A percentile compares a stretch with the other conserved stretches of the same genome.
Evolutionary conservation across 2,329 filamentous ascomycete species (phyloP).

Genomic region (Stagonosporopsis chrysanthemi): DNA sequence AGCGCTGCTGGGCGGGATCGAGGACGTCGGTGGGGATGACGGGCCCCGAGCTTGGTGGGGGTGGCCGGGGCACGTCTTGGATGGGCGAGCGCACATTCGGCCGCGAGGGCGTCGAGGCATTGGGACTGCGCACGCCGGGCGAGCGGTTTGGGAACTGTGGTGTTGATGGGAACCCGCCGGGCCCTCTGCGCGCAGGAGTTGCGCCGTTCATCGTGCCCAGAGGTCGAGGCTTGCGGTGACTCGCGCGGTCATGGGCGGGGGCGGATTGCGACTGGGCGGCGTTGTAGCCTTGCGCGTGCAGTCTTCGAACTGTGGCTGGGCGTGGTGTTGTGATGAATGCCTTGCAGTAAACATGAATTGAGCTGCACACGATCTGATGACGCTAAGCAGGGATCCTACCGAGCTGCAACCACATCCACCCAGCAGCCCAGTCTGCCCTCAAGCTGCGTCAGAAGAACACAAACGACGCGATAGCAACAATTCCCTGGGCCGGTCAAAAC

Average conservation of each 20-base stretch:
- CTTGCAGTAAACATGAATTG: constrained; percentile 15
- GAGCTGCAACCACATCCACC: constrained; percentile 1
- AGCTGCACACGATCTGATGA: constrained; percentile 5
- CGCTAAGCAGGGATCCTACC: constrained; percentile 14
- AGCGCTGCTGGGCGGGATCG: constrained; percentile 88
- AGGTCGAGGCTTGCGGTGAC: constrained; percentile 2
- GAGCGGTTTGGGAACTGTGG: constrained; percentile 62
- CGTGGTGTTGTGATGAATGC: constrained; percentile 15
- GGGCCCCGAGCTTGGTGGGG: constrained; percentile 57
- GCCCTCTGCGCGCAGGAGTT: constrained; percentile 78
- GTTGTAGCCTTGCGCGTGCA: constrained; percentile 1
- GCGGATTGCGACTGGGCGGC: background rate
- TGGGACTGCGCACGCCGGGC: constrained; percentile 35
- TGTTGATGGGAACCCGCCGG: constrained; percentile 77
- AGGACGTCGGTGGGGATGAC: constrained; percentile 82
- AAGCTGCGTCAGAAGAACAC: background rate
- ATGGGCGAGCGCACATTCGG: constrained; percentile 47
- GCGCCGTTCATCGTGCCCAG: constrained; percentile 72
- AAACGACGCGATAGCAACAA: background rate
- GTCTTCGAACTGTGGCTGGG: background rate
- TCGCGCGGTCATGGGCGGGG: constrained; percentile 8
- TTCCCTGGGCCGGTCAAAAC: background rate
- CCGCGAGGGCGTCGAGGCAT: constrained; percentile 32
- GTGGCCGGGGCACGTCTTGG: constrained; percentile 41
- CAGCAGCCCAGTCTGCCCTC: background rate